Evolutionary conservation across 1,139 yeast species (phyloP).

Genomic region (Meyerozyma guilliermondii): DNA sequence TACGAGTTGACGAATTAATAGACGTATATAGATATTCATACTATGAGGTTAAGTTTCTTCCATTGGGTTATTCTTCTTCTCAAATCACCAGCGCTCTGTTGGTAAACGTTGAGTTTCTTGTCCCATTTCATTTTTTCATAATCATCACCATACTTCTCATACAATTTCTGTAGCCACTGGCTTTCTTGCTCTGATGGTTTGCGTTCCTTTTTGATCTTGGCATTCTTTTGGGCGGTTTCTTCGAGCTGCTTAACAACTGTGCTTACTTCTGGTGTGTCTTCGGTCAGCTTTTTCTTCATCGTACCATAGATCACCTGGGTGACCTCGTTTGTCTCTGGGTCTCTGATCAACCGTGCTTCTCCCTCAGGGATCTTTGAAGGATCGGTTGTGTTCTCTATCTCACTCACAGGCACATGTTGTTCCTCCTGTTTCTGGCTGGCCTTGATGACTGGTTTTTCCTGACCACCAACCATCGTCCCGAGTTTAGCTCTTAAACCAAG

Average conservation of each 20-base stretch:
- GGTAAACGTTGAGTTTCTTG: constrained; percentile 73
- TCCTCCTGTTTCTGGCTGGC: constrained; percentile 26
- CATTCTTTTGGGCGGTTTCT: constrained; percentile 52
- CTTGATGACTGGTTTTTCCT: constrained; percentile 46
- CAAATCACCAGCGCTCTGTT: constrained; percentile 81
- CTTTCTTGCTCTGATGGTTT: constrained; percentile 66
- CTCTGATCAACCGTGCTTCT: constrained; percentile 77
- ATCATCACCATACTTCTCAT: constrained; percentile 81
- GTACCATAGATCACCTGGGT: constrained; percentile 69
- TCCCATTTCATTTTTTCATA: constrained; percentile 92
- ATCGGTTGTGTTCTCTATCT: constrained; percentile 39
- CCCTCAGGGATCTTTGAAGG: constrained; percentile 67
- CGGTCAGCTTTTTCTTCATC: constrained; percentile 24
- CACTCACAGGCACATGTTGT: constrained; percentile 27
- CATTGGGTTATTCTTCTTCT: constrained; percentile 63
- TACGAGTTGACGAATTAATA: not conserved
- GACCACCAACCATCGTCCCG: constrained; percentile 65
- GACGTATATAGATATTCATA: not conserved
- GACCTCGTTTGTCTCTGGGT: constrained; percentile 63
- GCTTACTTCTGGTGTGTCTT: constrained; percentile 20
- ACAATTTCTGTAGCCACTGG: constrained; percentile 63
- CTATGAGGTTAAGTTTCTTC: constrained; percentile 36
- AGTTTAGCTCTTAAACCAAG: constrained; percentile 70
- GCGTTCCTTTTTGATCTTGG: constrained; percentile 45
- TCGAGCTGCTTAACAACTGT: constrained; percentile 63